Base-by-base conservation (phyloP, 2,329 filamentous ascomycete genomes). In the Plectosphaerella sp. region DNA sequence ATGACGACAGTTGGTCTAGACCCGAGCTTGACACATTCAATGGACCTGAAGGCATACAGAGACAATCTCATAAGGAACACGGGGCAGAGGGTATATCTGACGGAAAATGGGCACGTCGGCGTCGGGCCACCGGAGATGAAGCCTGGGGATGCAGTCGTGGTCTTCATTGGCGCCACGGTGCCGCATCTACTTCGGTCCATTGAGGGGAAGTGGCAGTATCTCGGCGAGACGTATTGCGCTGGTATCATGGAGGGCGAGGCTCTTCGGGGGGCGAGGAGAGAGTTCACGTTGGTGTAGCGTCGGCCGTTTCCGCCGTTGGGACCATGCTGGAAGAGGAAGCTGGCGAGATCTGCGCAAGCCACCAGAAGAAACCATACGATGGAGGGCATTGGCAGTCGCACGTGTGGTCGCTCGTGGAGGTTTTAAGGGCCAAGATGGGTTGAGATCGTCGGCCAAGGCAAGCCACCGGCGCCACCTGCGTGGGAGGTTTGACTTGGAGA, bases 211-310 rank as follows among this genome's bases (percentile, higher is more conserved):
- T 67, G 64, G 58, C 47, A 52, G 18, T 65, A 65, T 48, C 12
- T 67, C 2, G 65, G 66, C 2, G 66, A 66, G 52, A 59, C 60
- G 2, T 70, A 68, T 46, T 68, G 65, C 36, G 65, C 68, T 16
- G 65, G 66, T 3, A 48, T 68, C 15, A 69, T 69, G 66, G 51
- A 67, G 14, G 67, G 66, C 2, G 63, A 69, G 53, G 28, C 28
- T 33, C 28, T 33, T 33, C 28, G 8, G 11, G 28, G 28, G 28
- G 28, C 8, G 28, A 4, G 28, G 8, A 9, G 28, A 12, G 11
- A 33, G 8, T 33, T 33, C 8, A 12, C 8, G 28, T 33, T 33
- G 28, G 28, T 12, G 28, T 33, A 33, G 28, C 28, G 28, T 33
- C 28, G 28, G 28, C 28, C 28, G 28, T 3, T 33, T 33, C 28